These are phyloP conservation scores for Globisporangium iwayamae DNA, from an alignment of 352 stramenopile species.

Conservation along the genomic window DNA sequence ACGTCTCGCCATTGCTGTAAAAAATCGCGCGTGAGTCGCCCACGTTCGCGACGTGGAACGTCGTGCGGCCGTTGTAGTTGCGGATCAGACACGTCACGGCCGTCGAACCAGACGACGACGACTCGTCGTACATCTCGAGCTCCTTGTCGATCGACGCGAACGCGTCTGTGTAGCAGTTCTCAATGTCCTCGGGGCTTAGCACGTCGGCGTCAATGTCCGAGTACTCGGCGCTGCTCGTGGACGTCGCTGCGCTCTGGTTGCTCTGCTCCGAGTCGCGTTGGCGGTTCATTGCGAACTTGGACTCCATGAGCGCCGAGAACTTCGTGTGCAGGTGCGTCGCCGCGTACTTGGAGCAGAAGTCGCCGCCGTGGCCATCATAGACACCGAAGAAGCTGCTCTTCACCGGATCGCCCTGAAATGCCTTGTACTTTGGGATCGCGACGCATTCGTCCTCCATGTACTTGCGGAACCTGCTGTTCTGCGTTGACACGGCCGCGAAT, in stretches of 20 bases:
- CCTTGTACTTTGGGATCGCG: conserved; percentile 59
- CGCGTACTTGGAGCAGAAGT: conserved; percentile 79
- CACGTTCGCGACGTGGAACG: conserved; percentile 74
- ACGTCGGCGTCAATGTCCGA: conserved; percentile 40
- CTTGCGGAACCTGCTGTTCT: conserved; percentile 77
- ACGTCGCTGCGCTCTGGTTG: conserved; percentile 42
- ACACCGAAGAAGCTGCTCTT: conserved; percentile 79
- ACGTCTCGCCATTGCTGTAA: conserved; percentile 41
- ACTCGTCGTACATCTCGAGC: conserved; percentile 66
- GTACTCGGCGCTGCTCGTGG: conserved; percentile 37
- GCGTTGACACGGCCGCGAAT: conserved; percentile 69
- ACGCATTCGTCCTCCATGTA: conserved; percentile 87
- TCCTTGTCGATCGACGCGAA: conserved; percentile 64
- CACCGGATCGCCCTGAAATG: conserved; percentile 55
- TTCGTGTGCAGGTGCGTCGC: conserved; percentile 63
- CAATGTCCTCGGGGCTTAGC: conserved; percentile 55
- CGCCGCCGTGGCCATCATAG: conserved; percentile 78
- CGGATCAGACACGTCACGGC: conserved; percentile 74
- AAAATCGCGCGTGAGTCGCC: conserved; percentile 77
- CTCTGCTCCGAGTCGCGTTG: conserved; percentile 29
- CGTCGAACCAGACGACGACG: conserved; percentile 60
- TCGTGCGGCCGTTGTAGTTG: conserved; percentile 50
- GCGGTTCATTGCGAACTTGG: conserved; percentile 35
- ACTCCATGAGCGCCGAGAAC: conserved; percentile 41
- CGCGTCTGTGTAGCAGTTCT: conserved; percentile 52